phyloP scores from a whole-genome alignment of 345 rosid species.

The Bruguiera sexangula region DNA sequence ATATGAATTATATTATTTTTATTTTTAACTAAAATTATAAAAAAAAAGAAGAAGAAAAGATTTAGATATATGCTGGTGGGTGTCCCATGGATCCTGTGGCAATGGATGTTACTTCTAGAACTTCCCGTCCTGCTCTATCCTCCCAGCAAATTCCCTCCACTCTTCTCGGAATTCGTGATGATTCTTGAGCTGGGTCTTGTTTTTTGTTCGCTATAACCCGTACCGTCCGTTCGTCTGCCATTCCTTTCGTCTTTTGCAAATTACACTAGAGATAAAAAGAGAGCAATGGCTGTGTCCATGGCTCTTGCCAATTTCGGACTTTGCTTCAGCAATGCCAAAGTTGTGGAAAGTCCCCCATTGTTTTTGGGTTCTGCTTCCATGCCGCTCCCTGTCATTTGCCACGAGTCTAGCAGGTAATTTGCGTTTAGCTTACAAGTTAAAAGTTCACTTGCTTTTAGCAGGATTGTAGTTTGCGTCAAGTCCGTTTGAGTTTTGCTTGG shows the following conservation, averaged over 20 bases:
- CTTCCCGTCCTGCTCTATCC: background rate
- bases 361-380: constrained; percentile 14
- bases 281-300: constrained; percentile 43
- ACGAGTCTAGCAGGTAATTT: constrained; percentile 30
- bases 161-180: background rate
- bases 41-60: too few relatives aligned
- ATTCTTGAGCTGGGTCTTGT: constrained; percentile 9
- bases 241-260: background rate
- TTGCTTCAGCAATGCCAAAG: constrained; percentile 17
- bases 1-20: too few relatives aligned
- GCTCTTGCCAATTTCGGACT: constrained; percentile 37
- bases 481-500: too few relatives aligned
- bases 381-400: constrained; percentile 21
- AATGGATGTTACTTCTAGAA: constrained; percentile 17
- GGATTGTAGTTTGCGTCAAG: too few relatives aligned
- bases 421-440: too few relatives aligned
- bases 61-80: too few relatives aligned
- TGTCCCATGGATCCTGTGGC: constrained; percentile 19
- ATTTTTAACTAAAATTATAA: too few relatives aligned
- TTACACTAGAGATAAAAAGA: background rate
- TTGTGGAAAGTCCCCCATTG: constrained; percentile 18
- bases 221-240: background rate
- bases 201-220: background rate
- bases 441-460: too few relatives aligned
- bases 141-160: background rate